phyloP scores from a whole-genome alignment of 352 stramenopile species.

The Phytophthora foliorum region DNA sequence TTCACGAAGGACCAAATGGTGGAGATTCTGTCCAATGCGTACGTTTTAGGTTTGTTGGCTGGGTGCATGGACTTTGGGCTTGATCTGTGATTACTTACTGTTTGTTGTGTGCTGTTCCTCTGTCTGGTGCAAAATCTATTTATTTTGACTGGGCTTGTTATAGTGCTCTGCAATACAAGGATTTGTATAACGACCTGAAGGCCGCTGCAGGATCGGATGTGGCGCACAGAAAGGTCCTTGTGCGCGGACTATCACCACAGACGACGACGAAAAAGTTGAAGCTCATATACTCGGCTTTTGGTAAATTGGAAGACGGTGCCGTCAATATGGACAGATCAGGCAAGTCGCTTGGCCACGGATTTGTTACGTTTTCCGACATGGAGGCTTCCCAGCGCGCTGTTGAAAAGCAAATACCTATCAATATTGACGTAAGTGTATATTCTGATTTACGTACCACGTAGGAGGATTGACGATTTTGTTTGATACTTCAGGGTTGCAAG shows the following conservation, averaged over 20 bases:
- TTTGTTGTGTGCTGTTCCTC: slow-evolving; percentile 4
- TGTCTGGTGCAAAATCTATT: not conserved
- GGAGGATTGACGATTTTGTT: not conserved
- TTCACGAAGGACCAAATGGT: slow-evolving; percentile 73
- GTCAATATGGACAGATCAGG: slow-evolving; percentile 76
- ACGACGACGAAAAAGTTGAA: slow-evolving; percentile 62
- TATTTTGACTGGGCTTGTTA: too few species aligned
- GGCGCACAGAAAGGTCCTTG: slow-evolving; percentile 77
- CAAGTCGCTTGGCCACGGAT: slow-evolving; percentile 75
- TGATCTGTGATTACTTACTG: slow-evolving; percentile 3
- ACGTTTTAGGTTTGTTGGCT: slow-evolving; percentile 50
- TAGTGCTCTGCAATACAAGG: slow-evolving; percentile 71
- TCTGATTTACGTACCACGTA: not conserved
- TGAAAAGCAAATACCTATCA: slow-evolving; percentile 57
- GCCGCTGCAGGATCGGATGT: slow-evolving; percentile 59
- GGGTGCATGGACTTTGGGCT: slow-evolving; percentile 6
- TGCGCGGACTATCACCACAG: slow-evolving; percentile 71
- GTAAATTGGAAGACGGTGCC: slow-evolving; percentile 62
- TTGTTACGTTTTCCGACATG: slow-evolving; percentile 78
- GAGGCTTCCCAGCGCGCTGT: slow-evolving; percentile 60
- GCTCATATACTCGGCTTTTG: slow-evolving; percentile 60
- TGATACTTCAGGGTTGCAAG: slow-evolving; percentile 4
- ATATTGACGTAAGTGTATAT: slow-evolving; percentile 65
- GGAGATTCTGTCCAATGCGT: slow-evolving; percentile 76
- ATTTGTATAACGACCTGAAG: slow-evolving; percentile 71